Conservation (phyloP, 768 basidiomycete genomes). For the Gyrodon lividus region DNA sequence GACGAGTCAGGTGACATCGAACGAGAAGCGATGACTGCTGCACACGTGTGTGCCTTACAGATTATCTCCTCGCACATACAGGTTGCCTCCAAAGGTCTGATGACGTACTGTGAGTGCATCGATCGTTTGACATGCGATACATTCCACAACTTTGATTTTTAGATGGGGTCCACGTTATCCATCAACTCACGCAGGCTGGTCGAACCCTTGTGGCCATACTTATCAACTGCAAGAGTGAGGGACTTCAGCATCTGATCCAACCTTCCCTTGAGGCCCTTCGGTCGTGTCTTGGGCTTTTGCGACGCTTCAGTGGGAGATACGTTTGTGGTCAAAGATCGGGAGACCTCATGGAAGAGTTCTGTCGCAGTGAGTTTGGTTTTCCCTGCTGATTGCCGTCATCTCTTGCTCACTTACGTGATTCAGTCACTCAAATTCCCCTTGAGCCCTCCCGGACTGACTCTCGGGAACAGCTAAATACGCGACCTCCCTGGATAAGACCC, state of each 20-base stretch:
- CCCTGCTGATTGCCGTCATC: not conserved
- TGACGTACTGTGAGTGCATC: constrained; percentile 84
- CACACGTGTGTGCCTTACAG: constrained; percentile 75
- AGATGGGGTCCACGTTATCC: constrained; percentile 96
- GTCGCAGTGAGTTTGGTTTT: constrained; percentile 58
- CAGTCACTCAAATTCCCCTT: constrained; percentile 84
- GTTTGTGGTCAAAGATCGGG: constrained; percentile 89
- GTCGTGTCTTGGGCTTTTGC: constrained; percentile 83
- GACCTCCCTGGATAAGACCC: constrained; percentile 88
- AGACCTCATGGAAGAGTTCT: constrained; percentile 94
- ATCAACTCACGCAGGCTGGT: constrained; percentile 92
- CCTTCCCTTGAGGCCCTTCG: constrained; percentile 82
- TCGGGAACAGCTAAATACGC: constrained; percentile 42
- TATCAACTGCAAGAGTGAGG: constrained; percentile 83
- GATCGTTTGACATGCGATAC: constrained; percentile 1
- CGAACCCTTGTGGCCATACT: constrained; percentile 86
- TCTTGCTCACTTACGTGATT: constrained; percentile 11
- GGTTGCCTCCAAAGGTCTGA: constrained; percentile 82
- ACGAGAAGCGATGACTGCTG: constrained; percentile 72
- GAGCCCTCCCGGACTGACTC: constrained; percentile 62
- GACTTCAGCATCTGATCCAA: constrained; percentile 71
- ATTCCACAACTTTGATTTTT: constrained; percentile 14
- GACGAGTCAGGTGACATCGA: constrained; percentile 69
- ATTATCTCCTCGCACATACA: constrained; percentile 82
- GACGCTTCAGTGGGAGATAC: constrained; percentile 89